Base-by-base conservation (phyloP, 2,329 filamentous ascomycete species). In the Pochonia chlamydosporia region DNA sequence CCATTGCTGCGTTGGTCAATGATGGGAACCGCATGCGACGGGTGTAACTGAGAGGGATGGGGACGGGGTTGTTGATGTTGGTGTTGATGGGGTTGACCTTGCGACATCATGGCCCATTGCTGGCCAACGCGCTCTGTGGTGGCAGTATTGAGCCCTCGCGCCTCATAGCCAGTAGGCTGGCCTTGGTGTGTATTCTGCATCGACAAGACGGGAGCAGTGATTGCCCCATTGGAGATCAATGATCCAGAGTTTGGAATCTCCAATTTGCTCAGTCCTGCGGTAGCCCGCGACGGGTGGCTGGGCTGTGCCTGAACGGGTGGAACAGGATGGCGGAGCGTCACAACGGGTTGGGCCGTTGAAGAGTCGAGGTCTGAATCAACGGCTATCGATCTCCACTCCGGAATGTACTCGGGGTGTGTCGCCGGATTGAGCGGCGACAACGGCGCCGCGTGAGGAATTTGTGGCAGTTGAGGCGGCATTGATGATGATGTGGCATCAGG, bases 101-200 rank as follows among this genome's bases (percentile, higher is more conserved):
- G 58, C 42, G 60, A 61, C 37, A 64, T 61, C 49, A 61, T 49
- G 37, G 63, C 59, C 63, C 64, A 63, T 44, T 64, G 58, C 51
- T 65, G 59, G 36, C 43, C 48, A 16, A 39, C 44, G 3, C 33
- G 40, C 14, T 48, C 43, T 24, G 49, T 45, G 2, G 33, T 16
- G n/a, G 26, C 37, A 5, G 25, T 40, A 7, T 24, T 24, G 5
- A 20, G 39, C 13, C 7, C 40, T 10, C 23, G 25, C 13, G 35
- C 3, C 24, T 44, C 48, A 24, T 26, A 23, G 8, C 11, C 44
- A 7, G n/a, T 21, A 7, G 39, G 20, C 23, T 21, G 26, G 6
- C 16, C 16, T 13, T 37, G n/a, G 13, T 25, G 21, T 16, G 37
- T 3, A 39, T 26, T 20, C 11, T 18, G 9, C 28, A 40, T n/a